These are phyloP conservation scores for Adenanthera pavonina DNA, from an alignment of 306 rosid species.

Conservation along the genomic window DNA sequence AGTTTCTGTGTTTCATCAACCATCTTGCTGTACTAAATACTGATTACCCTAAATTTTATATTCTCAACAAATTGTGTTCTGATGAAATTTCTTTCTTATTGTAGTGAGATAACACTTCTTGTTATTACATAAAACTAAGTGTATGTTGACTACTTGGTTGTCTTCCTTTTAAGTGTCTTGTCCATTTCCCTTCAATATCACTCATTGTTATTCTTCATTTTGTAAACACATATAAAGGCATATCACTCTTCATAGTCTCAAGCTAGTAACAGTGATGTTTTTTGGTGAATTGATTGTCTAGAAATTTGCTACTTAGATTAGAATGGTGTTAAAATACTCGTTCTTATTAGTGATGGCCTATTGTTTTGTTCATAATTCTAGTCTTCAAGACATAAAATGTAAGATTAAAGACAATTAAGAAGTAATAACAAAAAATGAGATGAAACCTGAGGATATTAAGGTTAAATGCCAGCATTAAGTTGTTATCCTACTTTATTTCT, in stretches of 20 bases:
- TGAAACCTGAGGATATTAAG: conserved; percentile 17
- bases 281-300: neutral
- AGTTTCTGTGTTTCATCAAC: conserved; percentile 15
- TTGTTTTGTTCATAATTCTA: no score
- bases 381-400: neutral
- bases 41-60: neutral
- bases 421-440: neutral
- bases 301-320: conserved; percentile 6
- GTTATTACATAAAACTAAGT: conserved; percentile 9
- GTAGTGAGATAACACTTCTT: conserved; percentile 27
- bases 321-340: conserved; percentile 22
- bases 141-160: conserved; percentile 7
- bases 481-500: conserved; percentile 22
- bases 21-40: conserved; percentile 14
- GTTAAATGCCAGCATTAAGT: conserved; percentile 23
- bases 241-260: conserved; percentile 13
- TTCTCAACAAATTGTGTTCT: conserved; percentile 1
- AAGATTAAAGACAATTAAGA: conserved; percentile 22
- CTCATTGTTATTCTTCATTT: conserved; percentile 20
- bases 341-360: neutral
- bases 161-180: neutral
- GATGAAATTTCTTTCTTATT: conserved; percentile 12
- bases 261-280: conserved; percentile 14
- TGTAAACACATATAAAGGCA: neutral
- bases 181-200: conserved; percentile 2